Conservation (phyloP, 768 basidiomycete species). For the Pleurotus ostreatus region DNA sequence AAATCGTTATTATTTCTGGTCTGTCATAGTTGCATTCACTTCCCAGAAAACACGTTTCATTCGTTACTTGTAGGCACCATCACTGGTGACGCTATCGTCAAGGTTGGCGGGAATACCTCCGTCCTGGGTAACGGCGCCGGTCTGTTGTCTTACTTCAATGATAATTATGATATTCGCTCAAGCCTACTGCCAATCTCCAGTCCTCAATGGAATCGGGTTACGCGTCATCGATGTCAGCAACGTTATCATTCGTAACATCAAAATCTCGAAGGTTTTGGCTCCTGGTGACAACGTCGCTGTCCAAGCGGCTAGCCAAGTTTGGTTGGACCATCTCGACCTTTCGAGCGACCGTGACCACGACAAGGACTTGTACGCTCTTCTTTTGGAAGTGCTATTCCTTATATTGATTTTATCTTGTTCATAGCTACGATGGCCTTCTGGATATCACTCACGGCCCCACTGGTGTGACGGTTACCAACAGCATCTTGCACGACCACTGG, state of each 20-base stretch:
- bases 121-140: constrained; percentile 31
- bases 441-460: constrained; percentile 42
- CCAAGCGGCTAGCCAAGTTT: constrained; percentile 35
- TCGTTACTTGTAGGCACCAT: constrained; percentile 28
- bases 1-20: constrained; percentile 43
- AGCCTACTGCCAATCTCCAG: constrained; percentile 14
- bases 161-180: neutral
- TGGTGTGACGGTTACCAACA: constrained; percentile 38
- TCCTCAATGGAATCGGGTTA: constrained; percentile 40
- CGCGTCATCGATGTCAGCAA: constrained; percentile 37
- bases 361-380: constrained; percentile 29
- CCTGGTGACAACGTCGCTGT: constrained; percentile 41
- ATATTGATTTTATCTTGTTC: neutral
- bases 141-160: neutral
- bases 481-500: constrained; percentile 41
- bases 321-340: constrained; percentile 42
- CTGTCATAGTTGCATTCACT: neutral
- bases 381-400: neutral
- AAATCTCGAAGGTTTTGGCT: constrained; percentile 44
- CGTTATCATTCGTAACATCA: constrained; percentile 47
- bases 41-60: neutral
- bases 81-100: constrained; percentile 37
- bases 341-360: constrained; percentile 41
- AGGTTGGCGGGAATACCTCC: constrained; percentile 40
- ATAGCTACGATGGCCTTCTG: constrained; percentile 40